Base-by-base conservation (phyloP, 345 rosid genomes). In the Populus davidiana region DNA sequence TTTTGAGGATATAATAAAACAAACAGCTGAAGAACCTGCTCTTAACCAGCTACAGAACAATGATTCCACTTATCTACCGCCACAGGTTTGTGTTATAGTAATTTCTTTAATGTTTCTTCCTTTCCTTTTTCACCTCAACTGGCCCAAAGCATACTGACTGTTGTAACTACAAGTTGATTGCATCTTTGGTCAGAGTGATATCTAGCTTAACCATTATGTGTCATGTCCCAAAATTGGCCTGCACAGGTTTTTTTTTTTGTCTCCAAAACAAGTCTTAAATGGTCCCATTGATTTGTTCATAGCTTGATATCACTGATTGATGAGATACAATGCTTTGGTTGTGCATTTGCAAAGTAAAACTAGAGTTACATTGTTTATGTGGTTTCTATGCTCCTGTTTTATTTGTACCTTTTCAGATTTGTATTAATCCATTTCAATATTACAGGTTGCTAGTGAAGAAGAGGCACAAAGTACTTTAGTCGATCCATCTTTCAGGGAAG, bases 1-100 rank as follows among this genome's bases (percentile, higher is more conserved):
- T 80, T 38, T 88, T 18, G 89, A 85, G 67, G 94, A 87, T 73
- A 43, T 89, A 36, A 68, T 89, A 80, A 87, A 71, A 36, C 88
- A 83, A 72, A 70, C 86, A 16, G 44, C 65, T 5, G 86, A 79
- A 56, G 90, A 80, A 77, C 74, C 85, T 79, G 82, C 62, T 17
- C 78, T 67, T 72, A 70, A 76, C 64, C 81, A 54, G 35, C 74
- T 52, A 20, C 84, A 31, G 70, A 50, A 38, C 20, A 52, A 44
- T 69, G 47, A 73, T 59, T 11, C 6, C 80, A 49, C 54, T 68
- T 16, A 38, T 70, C 70, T 66, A 41, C 39, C 67, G 10, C 84
- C 78, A 11, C 86, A 85, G 86, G 89, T 90, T 71, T 78, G 86
- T 75, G 66, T 27, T 66, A 69, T 62, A 1, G 18, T 25, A 27